Conservation (phyloP, 2,329 filamentous ascomycete species). For the Aspergillus clavatus region DNA sequence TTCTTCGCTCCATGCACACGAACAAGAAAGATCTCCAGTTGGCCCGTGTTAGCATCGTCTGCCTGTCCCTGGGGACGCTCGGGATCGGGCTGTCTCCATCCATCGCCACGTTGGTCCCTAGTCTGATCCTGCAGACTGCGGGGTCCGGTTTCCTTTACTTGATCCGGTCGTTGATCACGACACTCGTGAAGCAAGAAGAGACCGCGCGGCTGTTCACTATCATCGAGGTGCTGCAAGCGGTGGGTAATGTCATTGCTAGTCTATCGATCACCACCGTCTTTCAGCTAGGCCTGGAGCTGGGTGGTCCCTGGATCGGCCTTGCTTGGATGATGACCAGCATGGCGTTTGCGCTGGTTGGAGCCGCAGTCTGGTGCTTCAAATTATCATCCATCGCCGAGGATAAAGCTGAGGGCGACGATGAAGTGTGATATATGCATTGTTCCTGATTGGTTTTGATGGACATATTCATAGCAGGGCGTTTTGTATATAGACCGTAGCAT, state of each 20-base stretch:
- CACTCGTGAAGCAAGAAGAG: slow-evolving; percentile 45
- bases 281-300: slow-evolving; percentile 44
- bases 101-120: slow-evolving; percentile 40
- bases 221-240: slow-evolving; percentile 45
- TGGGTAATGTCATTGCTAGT: slow-evolving; percentile 46
- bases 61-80: slow-evolving; percentile 43
- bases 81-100: slow-evolving; percentile 45
- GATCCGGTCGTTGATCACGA: slow-evolving; percentile 45
- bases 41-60: slow-evolving; percentile 42
- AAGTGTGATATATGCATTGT: not conserved
- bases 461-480: not conserved
- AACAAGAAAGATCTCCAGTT: slow-evolving; percentile 45
- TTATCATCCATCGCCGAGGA: slow-evolving; percentile 12
- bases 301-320: slow-evolving; percentile 45
- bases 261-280: slow-evolving; percentile 45
- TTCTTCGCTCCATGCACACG: slow-evolving; percentile 34
- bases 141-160: slow-evolving; percentile 47
- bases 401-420: slow-evolving; percentile 5
- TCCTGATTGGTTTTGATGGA: not conserved
- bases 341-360: slow-evolving; percentile 29
- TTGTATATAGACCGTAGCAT: not conserved
- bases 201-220: slow-evolving; percentile 48
- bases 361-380: slow-evolving; percentile 25
- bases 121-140: slow-evolving; percentile 45
- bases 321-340: slow-evolving; percentile 42